Evolutionary conservation across 2,329 filamentous ascomycete species (phyloP).

Genomic region (Karstenula rhodostoma): DNA sequence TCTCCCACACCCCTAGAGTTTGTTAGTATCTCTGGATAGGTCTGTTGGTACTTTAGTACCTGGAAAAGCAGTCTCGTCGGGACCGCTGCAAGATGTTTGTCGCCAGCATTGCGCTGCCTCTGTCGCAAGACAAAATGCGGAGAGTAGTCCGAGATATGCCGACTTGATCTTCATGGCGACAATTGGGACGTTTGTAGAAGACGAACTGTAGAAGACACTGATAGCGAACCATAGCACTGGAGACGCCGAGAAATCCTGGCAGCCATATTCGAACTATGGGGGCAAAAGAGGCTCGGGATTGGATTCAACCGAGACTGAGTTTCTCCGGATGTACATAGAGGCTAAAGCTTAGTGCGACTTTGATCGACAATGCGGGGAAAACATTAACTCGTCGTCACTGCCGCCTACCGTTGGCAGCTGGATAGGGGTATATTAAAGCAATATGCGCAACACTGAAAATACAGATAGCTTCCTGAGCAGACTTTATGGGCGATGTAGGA

Average conservation of each 20-base stretch:
- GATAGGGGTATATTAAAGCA: neutral
- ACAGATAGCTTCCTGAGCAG: neutral
- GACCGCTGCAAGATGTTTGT: constrained; percentile 62
- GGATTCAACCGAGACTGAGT: constrained; percentile 18
- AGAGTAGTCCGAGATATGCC: constrained; percentile 26
- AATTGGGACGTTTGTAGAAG: neutral
- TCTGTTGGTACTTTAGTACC: constrained; percentile 7
- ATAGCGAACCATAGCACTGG: neutral
- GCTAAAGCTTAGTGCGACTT: constrained; percentile 12
- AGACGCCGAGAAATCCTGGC: neutral
- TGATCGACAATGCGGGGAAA: constrained; percentile 23
- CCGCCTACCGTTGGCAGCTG: neutral
- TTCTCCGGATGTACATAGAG: constrained; percentile 15
- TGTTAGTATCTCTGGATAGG: neutral
- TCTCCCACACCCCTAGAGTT: constrained; percentile 62
- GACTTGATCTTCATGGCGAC: constrained; percentile 7
- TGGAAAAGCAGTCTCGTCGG: constrained; percentile 59
- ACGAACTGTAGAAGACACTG: neutral
- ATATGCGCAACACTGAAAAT: no score
- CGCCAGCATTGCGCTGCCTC: constrained; percentile 59
- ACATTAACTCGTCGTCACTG: neutral
- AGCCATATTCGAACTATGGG: neutral
- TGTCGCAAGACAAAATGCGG: neutral
- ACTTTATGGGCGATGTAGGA: neutral
- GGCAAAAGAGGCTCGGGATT: constrained; percentile 10